phyloP scores from a whole-genome alignment of 2,329 filamentous ascomycete species.

The Domatiomyces catenatus region DNA sequence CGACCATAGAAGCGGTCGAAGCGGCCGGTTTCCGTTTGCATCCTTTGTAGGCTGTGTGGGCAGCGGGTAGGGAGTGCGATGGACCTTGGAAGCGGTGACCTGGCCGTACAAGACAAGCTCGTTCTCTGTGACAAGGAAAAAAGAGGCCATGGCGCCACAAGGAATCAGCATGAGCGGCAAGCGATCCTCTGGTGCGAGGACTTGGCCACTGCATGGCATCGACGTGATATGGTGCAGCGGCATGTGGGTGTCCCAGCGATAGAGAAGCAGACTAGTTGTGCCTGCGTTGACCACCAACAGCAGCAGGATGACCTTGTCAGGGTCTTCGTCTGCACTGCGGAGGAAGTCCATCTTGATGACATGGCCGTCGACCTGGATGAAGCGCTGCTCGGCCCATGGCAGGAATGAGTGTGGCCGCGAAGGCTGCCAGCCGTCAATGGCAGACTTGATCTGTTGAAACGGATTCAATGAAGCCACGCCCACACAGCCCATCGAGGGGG shows the following conservation, averaged over 20 bases:
- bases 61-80: constrained; percentile 19
- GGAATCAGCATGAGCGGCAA: constrained; percentile 59
- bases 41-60: not conserved
- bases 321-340: constrained; percentile 50
- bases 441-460: constrained; percentile 35
- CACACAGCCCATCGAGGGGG: constrained; percentile 54
- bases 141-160: constrained; percentile 53
- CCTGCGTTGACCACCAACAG: constrained; percentile 35
- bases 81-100: constrained; percentile 19
- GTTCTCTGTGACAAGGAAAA: constrained; percentile 50
- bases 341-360: constrained; percentile 82
- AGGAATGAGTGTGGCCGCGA: constrained; percentile 26
- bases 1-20: constrained; percentile 44
- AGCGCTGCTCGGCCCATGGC: constrained; percentile 43
- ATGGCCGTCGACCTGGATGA: constrained; percentile 47
- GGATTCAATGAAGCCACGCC: constrained; percentile 55
- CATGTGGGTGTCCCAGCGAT: constrained; percentile 37
- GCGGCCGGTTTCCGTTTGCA: too few relatives aligned
- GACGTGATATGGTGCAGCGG: constrained; percentile 11
- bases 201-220: constrained; percentile 17
- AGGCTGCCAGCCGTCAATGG: constrained; percentile 18
- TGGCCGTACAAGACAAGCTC: constrained; percentile 37
- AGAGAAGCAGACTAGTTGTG: constrained; percentile 32
- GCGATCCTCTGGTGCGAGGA: constrained; percentile 25
- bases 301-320: constrained; percentile 60